Evolutionary conservation across 169 alveolate species (phyloP), one percentile per base, ranked within the genome.

Genomic region (Amoebophrya sp.): DNA sequence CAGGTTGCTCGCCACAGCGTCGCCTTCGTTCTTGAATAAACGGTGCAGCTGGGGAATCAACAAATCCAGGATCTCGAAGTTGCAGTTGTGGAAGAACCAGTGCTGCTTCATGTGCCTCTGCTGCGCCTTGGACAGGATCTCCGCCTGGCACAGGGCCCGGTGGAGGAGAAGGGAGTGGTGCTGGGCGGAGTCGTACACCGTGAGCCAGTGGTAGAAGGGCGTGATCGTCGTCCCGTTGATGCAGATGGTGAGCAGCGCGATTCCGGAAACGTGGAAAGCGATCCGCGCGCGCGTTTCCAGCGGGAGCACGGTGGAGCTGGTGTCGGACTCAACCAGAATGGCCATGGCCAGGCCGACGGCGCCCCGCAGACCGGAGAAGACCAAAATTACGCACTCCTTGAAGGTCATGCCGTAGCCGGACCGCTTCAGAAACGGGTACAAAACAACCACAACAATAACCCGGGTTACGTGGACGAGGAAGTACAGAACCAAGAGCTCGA

Each of bases 71-170:
- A 58, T 58, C 78, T 58, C 78, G 78, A 58, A 58, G 34, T 58
- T 58, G 78, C 78, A 58, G 34, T 58, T 58, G 78, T 58, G 78
- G 78, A 58, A 58, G 78, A 58, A 58, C 78, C 78, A 58, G 34
- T 58, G 78, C 78, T n/a, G 4, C 78, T 58, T 2, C 78, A 58
- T 58, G 34, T 58, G 78, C 23, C 23, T 58, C 26, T 16, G 34
- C 23, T 58, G 4, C 7, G 7, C 23, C 78, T 58, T 58, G 39
- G 78, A 58, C 78, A 58, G 23, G 23, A 58, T 58, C 78, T 58
- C 78, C 78, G 78, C 78, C 34, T 58, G 78, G 39, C 38, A 23
- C 78, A 58, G 78, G 34, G 78, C 78, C 34, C 78, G 78, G 34
- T 58, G 78, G 39, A 58, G 78, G 34, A 58, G 78, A 13, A 58